Conservation (phyloP, 2,329 filamentous ascomycete species). For the Uncinocarpus reesii region DNA sequence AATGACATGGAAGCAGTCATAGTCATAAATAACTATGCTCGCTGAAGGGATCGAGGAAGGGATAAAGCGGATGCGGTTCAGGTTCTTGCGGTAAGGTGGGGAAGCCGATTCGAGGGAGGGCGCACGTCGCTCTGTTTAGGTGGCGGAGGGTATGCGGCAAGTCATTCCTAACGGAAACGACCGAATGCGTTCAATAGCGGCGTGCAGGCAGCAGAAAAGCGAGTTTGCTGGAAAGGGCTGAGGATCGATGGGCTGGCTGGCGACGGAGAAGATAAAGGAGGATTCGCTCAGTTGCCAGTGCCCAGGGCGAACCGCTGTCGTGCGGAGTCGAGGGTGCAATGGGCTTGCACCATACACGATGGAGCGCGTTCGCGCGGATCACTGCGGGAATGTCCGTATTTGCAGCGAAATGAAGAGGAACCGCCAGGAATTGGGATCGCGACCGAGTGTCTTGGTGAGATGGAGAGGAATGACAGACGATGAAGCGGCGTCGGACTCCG, state of each 20-base stretch:
- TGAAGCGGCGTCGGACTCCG: not conserved
- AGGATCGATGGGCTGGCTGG: not conserved
- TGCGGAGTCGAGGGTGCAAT: constrained; percentile 7
- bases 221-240: not conserved
- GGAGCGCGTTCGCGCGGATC: not conserved
- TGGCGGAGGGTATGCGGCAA: constrained; percentile 29
- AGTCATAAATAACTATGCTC: not conserved
- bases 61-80: constrained; percentile 11
- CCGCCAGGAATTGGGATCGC: constrained; percentile 3
- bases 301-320: constrained; percentile 6
- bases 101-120: constrained; percentile 23
- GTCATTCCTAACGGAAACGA: constrained; percentile 31
- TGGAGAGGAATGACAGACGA: constrained; percentile 3
- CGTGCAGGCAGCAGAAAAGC: not conserved
- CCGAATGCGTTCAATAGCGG: not conserved
- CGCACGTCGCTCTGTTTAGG: constrained; percentile 27
- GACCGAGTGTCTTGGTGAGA: constrained; percentile 1
- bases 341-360: constrained; percentile 1
- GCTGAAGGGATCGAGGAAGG: not conserved
- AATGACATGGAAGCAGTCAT: constrained; percentile 36
- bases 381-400: not conserved
- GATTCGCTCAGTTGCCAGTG: not conserved
- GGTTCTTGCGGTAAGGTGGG: constrained; percentile 34
- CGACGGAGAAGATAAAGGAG: constrained; percentile 5
- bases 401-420: not conserved